Base-by-base conservation (phyloP, 768 basidiomycete species). In the Naganishia antarctica region DNA sequence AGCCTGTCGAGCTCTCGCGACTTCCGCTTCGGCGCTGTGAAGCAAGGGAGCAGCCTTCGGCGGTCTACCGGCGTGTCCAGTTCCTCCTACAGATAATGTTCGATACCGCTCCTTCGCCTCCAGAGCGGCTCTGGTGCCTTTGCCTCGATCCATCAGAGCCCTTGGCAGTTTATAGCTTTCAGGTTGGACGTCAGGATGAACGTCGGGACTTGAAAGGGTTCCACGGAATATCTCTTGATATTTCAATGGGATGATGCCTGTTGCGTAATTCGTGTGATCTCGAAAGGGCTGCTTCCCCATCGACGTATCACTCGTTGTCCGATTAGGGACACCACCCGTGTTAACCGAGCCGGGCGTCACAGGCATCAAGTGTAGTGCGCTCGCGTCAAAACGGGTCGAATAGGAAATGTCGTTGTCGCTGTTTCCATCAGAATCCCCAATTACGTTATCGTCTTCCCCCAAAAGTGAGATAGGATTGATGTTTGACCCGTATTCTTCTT, bases 331-430 rank as follows among this genome's bases (percentile, higher is more conserved):
- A 23, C 53, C 53, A 57, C 53, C 53, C 53, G 53, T 25, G 37
- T 57, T 57, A 57, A 40, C 53, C 37, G 53, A 57, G 53, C 53
- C 53, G 53, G 31, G 31, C 53, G 53, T 57, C 53, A 57, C 53
- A n/a, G 53, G 53, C 53, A 57, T 57, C 53, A 57, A 57, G 53
- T 57, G 34, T 57, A 57, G 53, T 57, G 53, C 53, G 53, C 53
- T 57, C 53, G 53, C 53, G 37, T 37, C 37, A 57, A 57, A 57
- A 57, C 31, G 53, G 53, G 53, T 4, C 37, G 53, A 57, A 41
- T 57, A 57, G 13, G 37, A 57, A 37, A 57, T 40, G 15, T 57
- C 53, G 34, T 57, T 34, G 37, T 57, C 53, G 37, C 53, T 57
- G 37, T 29, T 57, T 21, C 23, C 53, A 16, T 57, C 23, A 25